A percentile compares a stretch with the other conserved stretches of the same genome.
phyloP scores from a whole-genome alignment of 2,329 filamentous ascomycete species.

The Colletotrichum sp. region DNA sequence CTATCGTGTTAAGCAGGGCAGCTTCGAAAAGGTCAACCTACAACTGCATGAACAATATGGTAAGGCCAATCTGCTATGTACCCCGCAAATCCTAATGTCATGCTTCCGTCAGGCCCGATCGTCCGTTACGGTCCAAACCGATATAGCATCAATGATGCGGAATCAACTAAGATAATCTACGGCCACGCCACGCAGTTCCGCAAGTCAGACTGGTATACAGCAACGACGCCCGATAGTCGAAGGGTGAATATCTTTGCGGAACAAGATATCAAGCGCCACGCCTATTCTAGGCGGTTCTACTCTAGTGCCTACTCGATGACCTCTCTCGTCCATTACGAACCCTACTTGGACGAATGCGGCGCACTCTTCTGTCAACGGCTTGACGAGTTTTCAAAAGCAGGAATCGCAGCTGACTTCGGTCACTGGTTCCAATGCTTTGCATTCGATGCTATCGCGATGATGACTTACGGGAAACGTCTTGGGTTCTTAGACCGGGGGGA shows the following conservation, averaged over 20 bases:
- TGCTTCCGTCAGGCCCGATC: slow-evolving; percentile 32
- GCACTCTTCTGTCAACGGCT: slow-evolving; percentile 43
- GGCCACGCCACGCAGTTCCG: slow-evolving; percentile 33
- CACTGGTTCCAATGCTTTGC: slow-evolving; percentile 53
- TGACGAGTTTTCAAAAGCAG: slow-evolving; percentile 35
- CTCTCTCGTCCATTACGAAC: slow-evolving; percentile 52
- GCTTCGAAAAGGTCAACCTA: slow-evolving; percentile 30
- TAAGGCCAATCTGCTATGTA: neutral
- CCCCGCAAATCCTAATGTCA: too few species aligned
- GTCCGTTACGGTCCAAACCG: slow-evolving; percentile 53
- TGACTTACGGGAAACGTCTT: slow-evolving; percentile 43
- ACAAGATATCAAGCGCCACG: slow-evolving; percentile 39
- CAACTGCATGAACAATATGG: slow-evolving; percentile 35
- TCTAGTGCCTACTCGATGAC: slow-evolving; percentile 52
- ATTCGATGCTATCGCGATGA: slow-evolving; percentile 57
- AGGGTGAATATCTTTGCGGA: slow-evolving; percentile 35
- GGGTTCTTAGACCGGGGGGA: slow-evolving; percentile 52
- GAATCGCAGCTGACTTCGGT: slow-evolving; percentile 39
- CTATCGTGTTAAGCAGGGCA: slow-evolving; percentile 26
- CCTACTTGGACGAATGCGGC: slow-evolving; percentile 51
- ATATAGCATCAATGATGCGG: slow-evolving; percentile 47
- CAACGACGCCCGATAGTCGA: slow-evolving; percentile 25
- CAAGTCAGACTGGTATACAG: slow-evolving; percentile 37
- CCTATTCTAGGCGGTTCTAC: slow-evolving; percentile 41
- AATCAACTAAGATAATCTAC: slow-evolving; percentile 42